Percentiles rank a stretch among this genome's conserved stretches.
Evolutionary conservation across 495 filamentous ascomycete species (phyloP).

Genomic region (Penicillium bovifimosum): DNA sequence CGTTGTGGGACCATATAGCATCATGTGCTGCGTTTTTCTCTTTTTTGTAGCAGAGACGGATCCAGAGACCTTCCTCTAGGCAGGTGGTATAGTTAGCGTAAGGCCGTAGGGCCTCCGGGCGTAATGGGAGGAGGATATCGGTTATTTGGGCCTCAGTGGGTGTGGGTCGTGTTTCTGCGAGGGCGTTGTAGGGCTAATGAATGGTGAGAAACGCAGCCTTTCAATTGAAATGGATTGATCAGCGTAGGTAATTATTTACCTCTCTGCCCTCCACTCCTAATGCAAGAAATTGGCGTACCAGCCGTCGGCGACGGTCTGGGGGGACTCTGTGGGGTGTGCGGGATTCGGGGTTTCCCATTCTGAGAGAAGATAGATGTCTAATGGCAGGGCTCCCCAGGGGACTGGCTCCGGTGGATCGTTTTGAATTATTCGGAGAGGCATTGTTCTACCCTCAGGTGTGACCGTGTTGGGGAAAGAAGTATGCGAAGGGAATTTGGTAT

Average conservation of each 20-base stretch:
- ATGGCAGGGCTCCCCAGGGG: background rate
- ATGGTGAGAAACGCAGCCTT: too few species aligned
- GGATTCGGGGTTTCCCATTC: conserved; percentile 6
- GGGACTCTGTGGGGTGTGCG: background rate
- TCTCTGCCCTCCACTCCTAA: conserved; percentile 1
- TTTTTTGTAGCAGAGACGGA: conserved; percentile 3
- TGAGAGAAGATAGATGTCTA: conserved; percentile 3
- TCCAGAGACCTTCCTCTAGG: background rate
- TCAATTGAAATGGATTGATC: too few species aligned
- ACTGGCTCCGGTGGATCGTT: too few species aligned
- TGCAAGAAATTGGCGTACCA: conserved; percentile 5
- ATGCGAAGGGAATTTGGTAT: too few species aligned
- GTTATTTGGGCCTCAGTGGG: conserved; percentile 4
- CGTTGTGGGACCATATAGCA: background rate
- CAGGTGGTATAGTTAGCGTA: background rate
- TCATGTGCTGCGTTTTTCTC: background rate
- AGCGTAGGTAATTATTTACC: background rate
- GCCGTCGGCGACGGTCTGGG: conserved; percentile 3
- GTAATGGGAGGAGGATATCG: background rate
- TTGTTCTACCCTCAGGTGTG: too few species aligned
- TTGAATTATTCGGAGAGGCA: too few species aligned
- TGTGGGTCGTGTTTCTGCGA: background rate
- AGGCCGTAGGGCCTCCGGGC: background rate
- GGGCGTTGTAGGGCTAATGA: conserved; percentile 3
- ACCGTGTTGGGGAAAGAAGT: too few species aligned